These are phyloP conservation scores for maize (Zea mays) DNA, from an alignment of 176 grass and related monocot species.

Conservation along the genomic window DNA sequence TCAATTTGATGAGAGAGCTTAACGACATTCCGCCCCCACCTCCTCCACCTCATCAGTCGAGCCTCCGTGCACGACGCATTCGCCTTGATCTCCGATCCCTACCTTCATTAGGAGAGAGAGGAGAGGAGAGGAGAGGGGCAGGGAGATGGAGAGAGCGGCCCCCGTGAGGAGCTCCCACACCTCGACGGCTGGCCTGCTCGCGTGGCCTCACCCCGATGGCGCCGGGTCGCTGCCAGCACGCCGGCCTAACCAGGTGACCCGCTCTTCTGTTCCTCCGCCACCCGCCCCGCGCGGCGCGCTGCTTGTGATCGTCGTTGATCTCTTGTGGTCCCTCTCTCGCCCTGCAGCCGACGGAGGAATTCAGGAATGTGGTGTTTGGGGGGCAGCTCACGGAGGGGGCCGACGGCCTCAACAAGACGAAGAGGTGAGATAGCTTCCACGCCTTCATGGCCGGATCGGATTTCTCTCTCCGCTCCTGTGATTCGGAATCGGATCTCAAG, in stretches of 20 bases:
- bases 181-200: conserved; percentile 70
- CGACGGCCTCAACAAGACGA: conserved; percentile 56
- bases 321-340: not conserved
- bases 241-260: conserved; percentile 56
- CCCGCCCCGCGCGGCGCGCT: not conserved
- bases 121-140: too few relatives aligned
- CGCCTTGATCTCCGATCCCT: not conserved
- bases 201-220: conserved; percentile 50
- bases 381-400: conserved; percentile 69
- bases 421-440: conserved; percentile 55
- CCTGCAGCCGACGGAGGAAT: conserved; percentile 66
- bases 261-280: not conserved
- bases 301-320: not conserved
- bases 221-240: conserved; percentile 39
- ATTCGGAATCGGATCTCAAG: conserved; percentile 22
- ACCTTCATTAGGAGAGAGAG: not conserved
- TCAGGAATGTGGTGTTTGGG: conserved; percentile 80
- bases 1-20: not conserved
- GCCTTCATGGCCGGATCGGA: not conserved
- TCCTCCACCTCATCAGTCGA: not conserved
- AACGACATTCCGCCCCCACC: not conserved
- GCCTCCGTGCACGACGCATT: not conserved
- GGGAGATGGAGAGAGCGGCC: conserved; percentile 51
- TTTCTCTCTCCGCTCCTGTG: not conserved
- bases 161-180: conserved; percentile 81